These are phyloP conservation scores for Proteromonas lacertae DNA, from an alignment of 352 stramenopile genomes.

Conservation along the genomic window DNA sequence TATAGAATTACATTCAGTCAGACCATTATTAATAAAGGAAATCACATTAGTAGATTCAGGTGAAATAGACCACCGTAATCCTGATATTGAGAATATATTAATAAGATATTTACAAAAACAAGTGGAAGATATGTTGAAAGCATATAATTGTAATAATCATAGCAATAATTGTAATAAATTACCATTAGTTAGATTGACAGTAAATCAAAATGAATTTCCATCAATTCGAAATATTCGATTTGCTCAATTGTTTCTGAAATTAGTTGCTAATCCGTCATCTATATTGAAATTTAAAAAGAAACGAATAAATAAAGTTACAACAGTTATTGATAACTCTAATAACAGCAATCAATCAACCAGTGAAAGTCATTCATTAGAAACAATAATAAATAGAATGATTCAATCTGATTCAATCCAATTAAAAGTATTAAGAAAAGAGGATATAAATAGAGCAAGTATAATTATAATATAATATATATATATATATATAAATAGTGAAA, in stretches of 20 bases:
- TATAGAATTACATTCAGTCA: background rate
- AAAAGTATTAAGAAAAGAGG: too few relatives aligned
- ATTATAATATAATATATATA: too few relatives aligned
- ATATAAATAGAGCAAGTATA: too few relatives aligned
- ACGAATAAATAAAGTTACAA: constrained; percentile 5
- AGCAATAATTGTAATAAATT: background rate
- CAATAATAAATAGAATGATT: too few relatives aligned
- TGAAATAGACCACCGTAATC: background rate
- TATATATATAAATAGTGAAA: too few relatives aligned
- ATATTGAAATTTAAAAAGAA: constrained; percentile 25
- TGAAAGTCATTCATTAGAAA: too few relatives aligned
- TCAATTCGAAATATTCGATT: constrained; percentile 24
- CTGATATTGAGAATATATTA: background rate
- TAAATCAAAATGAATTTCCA: constrained; percentile 31
- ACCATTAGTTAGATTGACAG: constrained; percentile 18
- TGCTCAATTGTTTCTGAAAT: constrained; percentile 20
- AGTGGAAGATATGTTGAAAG: constrained; percentile 9
- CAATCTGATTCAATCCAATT: too few relatives aligned
- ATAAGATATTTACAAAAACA: constrained; percentile 2
- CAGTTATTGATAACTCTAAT: background rate
- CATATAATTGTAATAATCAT: constrained; percentile 1
- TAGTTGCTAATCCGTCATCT: constrained; percentile 26
- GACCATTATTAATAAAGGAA: background rate
- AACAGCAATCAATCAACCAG: too few relatives aligned
- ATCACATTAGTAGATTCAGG: background rate